These are phyloP conservation scores for Chytriomyces hyalinus DNA, from an alignment of 192 early-diverging fungal species.

Conservation along the genomic window DNA sequence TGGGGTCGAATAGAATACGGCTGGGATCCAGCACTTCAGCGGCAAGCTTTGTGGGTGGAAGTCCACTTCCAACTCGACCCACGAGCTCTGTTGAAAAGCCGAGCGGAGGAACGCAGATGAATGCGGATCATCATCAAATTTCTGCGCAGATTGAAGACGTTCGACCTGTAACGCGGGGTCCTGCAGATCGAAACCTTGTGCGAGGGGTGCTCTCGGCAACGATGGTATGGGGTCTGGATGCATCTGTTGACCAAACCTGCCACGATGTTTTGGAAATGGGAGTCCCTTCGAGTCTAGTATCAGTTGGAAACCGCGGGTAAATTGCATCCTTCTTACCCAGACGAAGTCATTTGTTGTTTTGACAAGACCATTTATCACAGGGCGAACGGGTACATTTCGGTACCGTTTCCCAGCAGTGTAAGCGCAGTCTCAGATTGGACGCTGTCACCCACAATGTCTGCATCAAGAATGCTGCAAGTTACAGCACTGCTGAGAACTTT, in stretches of 20 bases:
- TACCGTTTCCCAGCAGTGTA: slow-evolving; percentile 55
- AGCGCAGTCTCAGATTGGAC: slow-evolving; percentile 53
- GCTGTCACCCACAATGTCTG: slow-evolving; percentile 69
- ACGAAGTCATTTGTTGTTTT: neutral
- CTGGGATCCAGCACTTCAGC: neutral
- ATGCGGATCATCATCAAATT: neutral
- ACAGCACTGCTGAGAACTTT: slow-evolving; percentile 60
- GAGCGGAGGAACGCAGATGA: neutral
- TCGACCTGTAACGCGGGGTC: neutral
- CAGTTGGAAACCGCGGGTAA: slow-evolving; percentile 25
- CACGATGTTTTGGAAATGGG: slow-evolving; percentile 7
- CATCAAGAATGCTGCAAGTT: slow-evolving; percentile 69
- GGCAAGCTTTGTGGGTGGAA: neutral
- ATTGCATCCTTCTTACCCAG: slow-evolving; percentile 5
- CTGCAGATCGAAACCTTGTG: slow-evolving; percentile 15
- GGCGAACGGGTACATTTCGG: slow-evolving; percentile 69
- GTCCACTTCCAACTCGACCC: neutral
- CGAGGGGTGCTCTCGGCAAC: slow-evolving; percentile 36
- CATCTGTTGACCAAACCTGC: slow-evolving; percentile 55
- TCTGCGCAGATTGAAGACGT: neutral
- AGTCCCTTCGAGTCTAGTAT: neutral
- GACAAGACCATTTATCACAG: slow-evolving; percentile 40
- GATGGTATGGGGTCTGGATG: slow-evolving; percentile 63
- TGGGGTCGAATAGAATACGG: neutral
- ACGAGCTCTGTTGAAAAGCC: neutral